phyloP scores from a whole-genome alignment of 225 moss, liverwort and hornwort genomes.

The Lunularia cruciata region DNA sequence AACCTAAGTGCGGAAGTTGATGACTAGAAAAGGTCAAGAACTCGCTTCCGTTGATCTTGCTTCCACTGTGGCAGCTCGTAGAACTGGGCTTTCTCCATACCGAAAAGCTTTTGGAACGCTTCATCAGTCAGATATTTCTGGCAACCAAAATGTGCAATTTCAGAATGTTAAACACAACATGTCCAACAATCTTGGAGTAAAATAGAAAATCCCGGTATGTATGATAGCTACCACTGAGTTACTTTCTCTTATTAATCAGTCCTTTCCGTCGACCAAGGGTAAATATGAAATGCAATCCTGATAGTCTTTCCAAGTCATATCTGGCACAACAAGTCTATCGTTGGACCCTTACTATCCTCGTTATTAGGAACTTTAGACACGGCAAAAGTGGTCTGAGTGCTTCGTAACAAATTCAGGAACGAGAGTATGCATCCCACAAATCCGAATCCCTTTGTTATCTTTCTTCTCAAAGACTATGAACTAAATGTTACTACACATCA shows the following conservation, averaged over 20 bases:
- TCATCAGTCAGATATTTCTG: constrained; percentile 81
- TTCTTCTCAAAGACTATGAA: too few species aligned
- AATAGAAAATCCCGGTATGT: background rate
- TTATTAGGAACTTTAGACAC: too few species aligned
- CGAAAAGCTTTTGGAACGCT: constrained; percentile 82
- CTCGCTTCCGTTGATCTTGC: constrained; percentile 83
- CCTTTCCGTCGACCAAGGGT: too few species aligned
- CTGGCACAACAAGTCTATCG: too few species aligned
- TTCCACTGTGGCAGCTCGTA: constrained; percentile 95
- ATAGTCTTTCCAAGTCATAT: too few species aligned
- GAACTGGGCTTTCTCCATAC: constrained; percentile 67
- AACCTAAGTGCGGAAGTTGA: background rate
- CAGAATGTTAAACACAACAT: background rate
- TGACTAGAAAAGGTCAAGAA: constrained; percentile 69
- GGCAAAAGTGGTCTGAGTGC: too few species aligned
- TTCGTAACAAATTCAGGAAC: too few species aligned
- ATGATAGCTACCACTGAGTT: background rate
- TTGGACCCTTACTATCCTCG: too few species aligned
- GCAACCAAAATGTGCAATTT: background rate
- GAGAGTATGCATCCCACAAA: background rate
- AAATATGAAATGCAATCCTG: too few species aligned
- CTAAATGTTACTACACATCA: background rate
- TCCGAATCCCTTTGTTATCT: too few species aligned
- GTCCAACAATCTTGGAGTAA: background rate
- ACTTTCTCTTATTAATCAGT: background rate